Conservation (phyloP, 176 grass and related monocot species). For the Musa acuminata region DNA sequence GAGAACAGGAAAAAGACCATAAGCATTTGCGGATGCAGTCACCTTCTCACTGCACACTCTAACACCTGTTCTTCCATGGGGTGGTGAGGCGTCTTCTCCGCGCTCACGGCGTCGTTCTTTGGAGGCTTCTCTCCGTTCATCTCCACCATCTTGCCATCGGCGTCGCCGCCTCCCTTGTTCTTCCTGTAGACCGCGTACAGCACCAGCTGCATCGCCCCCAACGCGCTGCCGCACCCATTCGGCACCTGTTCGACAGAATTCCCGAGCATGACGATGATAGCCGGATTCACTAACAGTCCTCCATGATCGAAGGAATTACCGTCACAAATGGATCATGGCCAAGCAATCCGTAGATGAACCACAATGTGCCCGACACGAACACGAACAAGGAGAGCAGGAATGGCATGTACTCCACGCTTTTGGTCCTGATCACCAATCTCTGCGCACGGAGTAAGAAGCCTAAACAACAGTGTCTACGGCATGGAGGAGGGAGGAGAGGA, state of each 20-base stretch:
- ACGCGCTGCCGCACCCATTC: slow-evolving; percentile 69
- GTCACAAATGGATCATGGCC: slow-evolving; percentile 67
- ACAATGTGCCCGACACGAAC: slow-evolving; percentile 82
- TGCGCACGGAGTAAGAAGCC: slow-evolving; percentile 13
- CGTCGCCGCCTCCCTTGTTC: slow-evolving; percentile 35
- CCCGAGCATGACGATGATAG: too few species aligned
- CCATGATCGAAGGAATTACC: slow-evolving; percentile 23
- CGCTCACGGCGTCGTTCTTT: background rate
- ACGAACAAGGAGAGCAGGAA: slow-evolving; percentile 87
- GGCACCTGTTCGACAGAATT: slow-evolving; percentile 42
- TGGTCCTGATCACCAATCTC: slow-evolving; percentile 93
- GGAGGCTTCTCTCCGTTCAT: background rate
- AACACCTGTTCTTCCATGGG: background rate
- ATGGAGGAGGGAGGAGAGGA: background rate
- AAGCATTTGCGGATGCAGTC: too few species aligned
- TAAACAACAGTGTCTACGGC: background rate
- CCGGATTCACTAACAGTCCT: too few species aligned
- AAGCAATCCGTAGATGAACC: slow-evolving; percentile 93
- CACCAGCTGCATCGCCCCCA: slow-evolving; percentile 68
- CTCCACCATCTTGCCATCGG: background rate
- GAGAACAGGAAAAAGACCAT: too few species aligned
- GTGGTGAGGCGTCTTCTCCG: background rate
- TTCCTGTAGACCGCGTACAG: slow-evolving; percentile 79
- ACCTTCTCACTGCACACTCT: background rate
- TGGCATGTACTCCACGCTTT: slow-evolving; percentile 98